A percentile compares a stretch with the other conserved stretches of the same genome.
These are phyloP conservation scores for Olyra latifolia DNA, from an alignment of 176 grass and related monocot species.

Conservation along the genomic window DNA sequence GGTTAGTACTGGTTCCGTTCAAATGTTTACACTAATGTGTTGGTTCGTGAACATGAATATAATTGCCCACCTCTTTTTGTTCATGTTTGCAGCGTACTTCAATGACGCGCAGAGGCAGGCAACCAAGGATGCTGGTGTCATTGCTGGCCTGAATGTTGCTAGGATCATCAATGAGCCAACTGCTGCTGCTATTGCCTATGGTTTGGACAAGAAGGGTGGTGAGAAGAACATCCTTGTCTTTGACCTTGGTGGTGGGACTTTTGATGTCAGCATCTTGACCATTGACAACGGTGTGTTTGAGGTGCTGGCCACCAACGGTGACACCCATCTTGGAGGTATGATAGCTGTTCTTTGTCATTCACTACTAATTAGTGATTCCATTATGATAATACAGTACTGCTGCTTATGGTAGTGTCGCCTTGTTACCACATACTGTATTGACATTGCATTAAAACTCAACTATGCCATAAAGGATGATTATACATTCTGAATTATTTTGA, in stretches of 20 bases:
- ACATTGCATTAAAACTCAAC: background rate
- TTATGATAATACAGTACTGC: background rate
- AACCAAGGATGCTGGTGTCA: constrained; percentile 66
- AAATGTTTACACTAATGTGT: background rate
- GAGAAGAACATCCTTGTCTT: constrained; percentile 89
- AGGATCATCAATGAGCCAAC: constrained; percentile 81
- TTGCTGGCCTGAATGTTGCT: constrained; percentile 67
- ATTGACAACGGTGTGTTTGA: constrained; percentile 84
- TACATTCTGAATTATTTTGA: background rate
- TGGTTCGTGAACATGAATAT: background rate
- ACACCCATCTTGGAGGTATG: constrained; percentile 85
- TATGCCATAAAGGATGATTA: background rate
- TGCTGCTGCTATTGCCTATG: constrained; percentile 80
- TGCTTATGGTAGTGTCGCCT: background rate
- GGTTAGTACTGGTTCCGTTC: constrained; percentile 32
- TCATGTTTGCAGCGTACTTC: constrained; percentile 55
- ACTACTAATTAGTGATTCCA: background rate
- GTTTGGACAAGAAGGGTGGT: constrained; percentile 67
- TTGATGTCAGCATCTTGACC: constrained; percentile 74
- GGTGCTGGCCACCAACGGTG: constrained; percentile 76
- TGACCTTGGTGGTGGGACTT: constrained; percentile 79
- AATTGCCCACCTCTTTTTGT: constrained; percentile 16
- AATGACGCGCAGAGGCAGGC: constrained; percentile 81
- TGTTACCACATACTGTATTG: background rate
- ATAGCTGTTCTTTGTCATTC: background rate